phyloP scores from a whole-genome alignment of 2,329 filamentous ascomycete species.

The Chaetothyriales sp. region DNA sequence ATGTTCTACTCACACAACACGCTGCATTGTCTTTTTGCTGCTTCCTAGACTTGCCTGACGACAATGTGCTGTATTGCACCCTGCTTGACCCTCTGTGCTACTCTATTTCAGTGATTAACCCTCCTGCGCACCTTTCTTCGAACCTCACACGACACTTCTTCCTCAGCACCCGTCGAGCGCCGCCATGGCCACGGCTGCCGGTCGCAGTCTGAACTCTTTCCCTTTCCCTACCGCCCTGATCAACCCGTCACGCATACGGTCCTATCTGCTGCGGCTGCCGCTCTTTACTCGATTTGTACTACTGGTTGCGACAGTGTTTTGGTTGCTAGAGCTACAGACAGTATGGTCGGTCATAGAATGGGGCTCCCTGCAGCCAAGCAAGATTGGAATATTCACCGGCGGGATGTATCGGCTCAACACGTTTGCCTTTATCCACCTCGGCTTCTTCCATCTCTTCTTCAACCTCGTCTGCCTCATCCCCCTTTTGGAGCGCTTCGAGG shows the following conservation, averaged over 20 bases:
- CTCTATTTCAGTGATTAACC: background rate
- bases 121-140: background rate
- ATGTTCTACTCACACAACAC: background rate
- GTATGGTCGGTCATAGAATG: conserved; percentile 60
- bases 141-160: background rate
- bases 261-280: conserved; percentile 72
- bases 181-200: conserved; percentile 5
- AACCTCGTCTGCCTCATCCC: conserved; percentile 71
- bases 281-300: conserved; percentile 65
- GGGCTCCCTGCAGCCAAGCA: conserved; percentile 63
- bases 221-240: conserved; percentile 28
- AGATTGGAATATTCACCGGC: conserved; percentile 59
- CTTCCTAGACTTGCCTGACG: background rate
- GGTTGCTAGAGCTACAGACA: conserved; percentile 52
- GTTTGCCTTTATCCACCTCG: conserved; percentile 72
- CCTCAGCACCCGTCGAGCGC: background rate
- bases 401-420: conserved; percentile 87
- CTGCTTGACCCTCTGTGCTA: background rate
- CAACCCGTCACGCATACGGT: conserved; percentile 58
- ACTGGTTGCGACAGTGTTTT: conserved; percentile 51
- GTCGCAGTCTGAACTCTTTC: conserved; percentile 9
- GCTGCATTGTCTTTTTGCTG: background rate
- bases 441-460: conserved; percentile 63
- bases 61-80: background rate
- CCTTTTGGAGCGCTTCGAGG: conserved; percentile 85